A percentile compares a stretch with the other conserved stretches of the same genome.
These are phyloP conservation scores for Aspergillus diversus DNA, from an alignment of 495 filamentous ascomycete species.

Conservation along the genomic window DNA sequence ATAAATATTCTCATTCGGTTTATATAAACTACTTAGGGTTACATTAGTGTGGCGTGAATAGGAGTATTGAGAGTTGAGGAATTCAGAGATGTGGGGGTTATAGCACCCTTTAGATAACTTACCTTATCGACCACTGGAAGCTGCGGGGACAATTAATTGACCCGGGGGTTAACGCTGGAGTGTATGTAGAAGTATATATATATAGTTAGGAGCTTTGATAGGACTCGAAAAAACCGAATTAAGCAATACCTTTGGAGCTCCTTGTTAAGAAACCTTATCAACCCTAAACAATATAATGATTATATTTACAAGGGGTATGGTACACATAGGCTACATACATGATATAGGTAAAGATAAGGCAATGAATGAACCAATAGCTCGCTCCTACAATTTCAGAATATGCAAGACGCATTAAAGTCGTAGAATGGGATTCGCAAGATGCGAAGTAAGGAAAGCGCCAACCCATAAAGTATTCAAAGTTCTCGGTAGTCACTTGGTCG, in stretches of 20 bases:
- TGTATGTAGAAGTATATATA: no score
- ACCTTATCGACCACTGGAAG: no score
- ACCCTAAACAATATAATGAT: slow-evolving; percentile 1
- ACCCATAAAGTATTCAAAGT: slow-evolving; percentile 51
- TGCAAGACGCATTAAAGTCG: slow-evolving; percentile 1
- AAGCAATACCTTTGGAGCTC: not conserved
- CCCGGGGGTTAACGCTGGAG: no score
- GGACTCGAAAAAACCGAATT: no score
- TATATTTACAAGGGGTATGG: slow-evolving; percentile 15
- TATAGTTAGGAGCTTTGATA: no score
- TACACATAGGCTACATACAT: slow-evolving; percentile 13
- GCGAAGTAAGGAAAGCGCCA: not conserved
- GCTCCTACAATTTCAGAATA: not conserved
- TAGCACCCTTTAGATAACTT: no score
- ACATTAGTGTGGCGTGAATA: no score
- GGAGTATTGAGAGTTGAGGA: no score
- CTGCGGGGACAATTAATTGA: no score
- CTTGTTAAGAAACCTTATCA: not conserved
- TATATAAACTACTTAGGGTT: no score
- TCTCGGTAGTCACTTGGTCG: slow-evolving; percentile 89
- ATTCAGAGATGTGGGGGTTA: no score
- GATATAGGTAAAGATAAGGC: slow-evolving; percentile 1
- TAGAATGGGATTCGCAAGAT: slow-evolving; percentile 3
- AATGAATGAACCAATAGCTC: not conserved
- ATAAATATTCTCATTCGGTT: no score